A percentile compares a stretch with the other conserved stretches of the same genome.
Evolutionary conservation across 2,329 filamentous ascomycete genomes (phyloP).

Genomic region (Ophioceras dolichostomum): DNA sequence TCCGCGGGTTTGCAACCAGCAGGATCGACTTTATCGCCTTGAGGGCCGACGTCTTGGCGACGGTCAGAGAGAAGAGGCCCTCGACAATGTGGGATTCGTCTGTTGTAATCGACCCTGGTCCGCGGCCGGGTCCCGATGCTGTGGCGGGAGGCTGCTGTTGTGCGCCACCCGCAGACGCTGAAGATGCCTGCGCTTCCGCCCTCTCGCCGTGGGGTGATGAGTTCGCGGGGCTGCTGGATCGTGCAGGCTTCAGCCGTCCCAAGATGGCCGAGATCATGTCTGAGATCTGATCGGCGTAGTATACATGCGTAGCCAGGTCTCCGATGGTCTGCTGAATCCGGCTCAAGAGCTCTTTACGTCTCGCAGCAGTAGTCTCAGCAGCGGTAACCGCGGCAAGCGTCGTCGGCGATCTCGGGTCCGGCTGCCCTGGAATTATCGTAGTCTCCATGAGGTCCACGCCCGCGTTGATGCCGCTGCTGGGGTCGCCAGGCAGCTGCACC

Average conservation of each 20-base stretch:
- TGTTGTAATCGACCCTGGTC: slow-evolving; percentile 14
- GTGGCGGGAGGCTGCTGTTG: too few relatives aligned
- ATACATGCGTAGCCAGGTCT: slow-evolving; percentile 86
- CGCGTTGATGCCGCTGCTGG: slow-evolving; percentile 14
- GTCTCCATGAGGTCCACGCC: slow-evolving; percentile 7
- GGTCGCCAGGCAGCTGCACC: slow-evolving; percentile 47
- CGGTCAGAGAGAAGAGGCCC: slow-evolving; percentile 37
- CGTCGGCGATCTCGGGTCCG: slow-evolving; percentile 14
- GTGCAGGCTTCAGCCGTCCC: slow-evolving; percentile 58
- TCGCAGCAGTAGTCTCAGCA: slow-evolving; percentile 21
- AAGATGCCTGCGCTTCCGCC: slow-evolving; percentile 24
- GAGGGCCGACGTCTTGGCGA: slow-evolving; percentile 54
- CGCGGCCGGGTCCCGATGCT: too few relatives aligned
- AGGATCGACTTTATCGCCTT: slow-evolving; percentile 74
- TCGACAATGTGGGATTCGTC: slow-evolving; percentile 30
- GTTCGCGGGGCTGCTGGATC: slow-evolving; percentile 25
- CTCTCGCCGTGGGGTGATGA: slow-evolving; percentile 34
- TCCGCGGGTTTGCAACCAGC: slow-evolving; percentile 62
- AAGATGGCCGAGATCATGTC: slow-evolving; percentile 86
- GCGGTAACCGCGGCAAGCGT: slow-evolving; percentile 19
- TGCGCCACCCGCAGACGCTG: slow-evolving; percentile 17
- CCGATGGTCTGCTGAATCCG: slow-evolving; percentile 75
- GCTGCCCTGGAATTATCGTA: slow-evolving; percentile 13
- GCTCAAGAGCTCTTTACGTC: slow-evolving; percentile 53
- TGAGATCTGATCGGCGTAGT: slow-evolving; percentile 90